Evolutionary conservation across 2,329 filamentous ascomycete genomes (phyloP).

Genomic region (Colletotrichum cuscutae): DNA sequence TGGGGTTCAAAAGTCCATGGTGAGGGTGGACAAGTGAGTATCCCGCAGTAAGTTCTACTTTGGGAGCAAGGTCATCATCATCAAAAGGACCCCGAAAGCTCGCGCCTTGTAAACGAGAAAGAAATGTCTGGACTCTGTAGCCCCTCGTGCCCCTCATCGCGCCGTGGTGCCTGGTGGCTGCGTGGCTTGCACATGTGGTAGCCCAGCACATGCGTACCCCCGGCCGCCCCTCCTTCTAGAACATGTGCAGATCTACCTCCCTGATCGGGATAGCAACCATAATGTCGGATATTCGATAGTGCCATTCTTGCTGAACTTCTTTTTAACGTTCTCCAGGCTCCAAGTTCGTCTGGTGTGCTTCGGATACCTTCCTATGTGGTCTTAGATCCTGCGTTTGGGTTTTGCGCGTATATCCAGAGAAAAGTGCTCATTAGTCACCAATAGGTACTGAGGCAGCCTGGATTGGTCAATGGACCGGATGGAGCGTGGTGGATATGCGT

Average conservation of each 20-base stretch:
- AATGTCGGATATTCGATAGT: background rate
- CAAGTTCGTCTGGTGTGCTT: background rate
- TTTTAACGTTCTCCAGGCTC: background rate
- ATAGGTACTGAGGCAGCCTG: background rate
- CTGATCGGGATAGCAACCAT: background rate
- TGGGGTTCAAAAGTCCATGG: too few relatives aligned
- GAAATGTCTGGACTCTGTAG: background rate
- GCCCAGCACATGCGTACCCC: background rate
- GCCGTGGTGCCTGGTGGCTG: background rate
- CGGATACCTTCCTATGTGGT: background rate
- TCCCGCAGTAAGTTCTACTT: too few relatives aligned
- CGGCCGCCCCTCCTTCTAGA: background rate
- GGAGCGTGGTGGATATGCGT: background rate
- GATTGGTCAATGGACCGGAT: background rate
- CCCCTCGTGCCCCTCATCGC: background rate
- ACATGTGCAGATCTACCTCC: conserved; percentile 9
- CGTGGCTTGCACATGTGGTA: background rate
- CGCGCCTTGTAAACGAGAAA: too few relatives aligned
- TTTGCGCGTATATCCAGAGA: background rate
- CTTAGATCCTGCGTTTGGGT: background rate
- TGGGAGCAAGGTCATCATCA: too few relatives aligned
- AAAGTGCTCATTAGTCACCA: background rate
- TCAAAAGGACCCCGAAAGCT: background rate
- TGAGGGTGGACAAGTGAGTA: too few relatives aligned
- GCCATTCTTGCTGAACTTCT: background rate